These are phyloP conservation scores for Hyaloscypha variabilis DNA, from an alignment of 495 filamentous ascomycete genomes.

Conservation along the genomic window DNA sequence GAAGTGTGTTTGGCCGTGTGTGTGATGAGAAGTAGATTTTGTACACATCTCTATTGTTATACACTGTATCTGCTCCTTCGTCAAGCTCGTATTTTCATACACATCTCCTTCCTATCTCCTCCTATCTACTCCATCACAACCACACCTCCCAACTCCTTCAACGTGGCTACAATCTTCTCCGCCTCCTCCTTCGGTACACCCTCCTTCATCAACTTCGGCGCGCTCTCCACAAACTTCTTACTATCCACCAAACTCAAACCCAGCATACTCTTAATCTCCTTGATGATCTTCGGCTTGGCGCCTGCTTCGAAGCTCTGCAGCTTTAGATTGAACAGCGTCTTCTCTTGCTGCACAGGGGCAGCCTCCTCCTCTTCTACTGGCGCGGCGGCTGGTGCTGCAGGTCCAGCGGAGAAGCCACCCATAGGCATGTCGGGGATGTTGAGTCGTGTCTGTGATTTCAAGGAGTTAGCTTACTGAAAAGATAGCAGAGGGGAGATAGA, in stretches of 20 bases:
- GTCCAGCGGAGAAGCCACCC: conserved; percentile 74
- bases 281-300: conserved; percentile 98
- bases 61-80: conserved; percentile 4
- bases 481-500: not conserved
- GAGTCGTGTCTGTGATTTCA: conserved; percentile 69
- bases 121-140: conserved; percentile 81
- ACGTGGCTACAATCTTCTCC: conserved; percentile 93
- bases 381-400: conserved; percentile 61
- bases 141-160: conserved; percentile 90
- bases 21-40: conserved; percentile 29
- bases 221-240: conserved; percentile 99
- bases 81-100: conserved; percentile 1
- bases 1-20: not conserved
- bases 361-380: conserved; percentile 77
- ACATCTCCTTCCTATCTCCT: conserved; percentile 5
- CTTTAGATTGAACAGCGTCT: conserved; percentile 96
- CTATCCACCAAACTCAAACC: conserved; percentile 96
- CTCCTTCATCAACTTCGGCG: conserved; percentile 98
- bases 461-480: conserved; percentile 2
- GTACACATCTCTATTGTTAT: conserved; percentile 34
- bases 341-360: conserved; percentile 84
- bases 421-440: conserved; percentile 98
- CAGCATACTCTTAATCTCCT: conserved; percentile 96
- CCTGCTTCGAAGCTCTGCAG: conserved; percentile 83
- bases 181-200: conserved; percentile 96